Evolutionary conservation across 2,329 filamentous ascomycete species (phyloP).

Genomic region (Botryotinia calthae): DNA sequence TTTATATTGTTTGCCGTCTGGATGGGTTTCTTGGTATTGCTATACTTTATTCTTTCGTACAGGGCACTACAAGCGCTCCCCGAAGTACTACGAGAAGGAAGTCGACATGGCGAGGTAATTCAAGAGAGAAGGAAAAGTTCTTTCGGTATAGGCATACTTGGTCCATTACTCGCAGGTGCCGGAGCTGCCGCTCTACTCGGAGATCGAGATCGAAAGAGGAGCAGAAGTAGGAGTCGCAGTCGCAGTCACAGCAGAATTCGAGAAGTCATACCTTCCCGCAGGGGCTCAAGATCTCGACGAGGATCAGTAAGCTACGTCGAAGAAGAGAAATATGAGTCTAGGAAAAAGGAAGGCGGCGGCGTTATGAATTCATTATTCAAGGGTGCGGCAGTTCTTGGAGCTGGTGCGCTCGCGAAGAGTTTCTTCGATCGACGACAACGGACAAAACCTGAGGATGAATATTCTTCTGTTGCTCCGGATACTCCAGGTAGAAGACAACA

Average conservation of each 20-base stretch:
- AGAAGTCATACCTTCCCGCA: constrained; percentile 52
- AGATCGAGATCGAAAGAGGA: constrained; percentile 31
- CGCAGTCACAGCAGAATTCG: constrained; percentile 5
- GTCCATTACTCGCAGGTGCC: constrained; percentile 55
- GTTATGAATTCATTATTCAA: constrained; percentile 60
- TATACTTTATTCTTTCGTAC: constrained; percentile 80
- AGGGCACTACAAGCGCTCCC: constrained; percentile 53
- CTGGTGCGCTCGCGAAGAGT: constrained; percentile 58
- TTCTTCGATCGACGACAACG: constrained; percentile 54
- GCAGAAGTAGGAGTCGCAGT: constrained; percentile 26
- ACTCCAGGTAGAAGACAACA: constrained; percentile 53
- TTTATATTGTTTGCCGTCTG: constrained; percentile 86
- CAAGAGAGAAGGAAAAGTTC: constrained; percentile 46
- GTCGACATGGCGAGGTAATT: constrained; percentile 46
- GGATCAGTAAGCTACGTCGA: constrained; percentile 54
- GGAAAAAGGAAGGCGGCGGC: constrained; percentile 48
- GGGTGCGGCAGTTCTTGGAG: constrained; percentile 60
- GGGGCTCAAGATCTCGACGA: constrained; percentile 43
- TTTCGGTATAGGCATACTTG: constrained; percentile 47
- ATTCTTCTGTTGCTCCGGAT: constrained; percentile 61
- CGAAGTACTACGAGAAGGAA: constrained; percentile 39
- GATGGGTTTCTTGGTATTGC: constrained; percentile 66
- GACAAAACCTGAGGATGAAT: constrained; percentile 52
- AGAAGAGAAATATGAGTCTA: constrained; percentile 59
- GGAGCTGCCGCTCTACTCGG: constrained; percentile 54